Evolutionary conservation across 495 filamentous ascomycete species (phyloP).

Genomic region (Penicillium paxilli): DNA sequence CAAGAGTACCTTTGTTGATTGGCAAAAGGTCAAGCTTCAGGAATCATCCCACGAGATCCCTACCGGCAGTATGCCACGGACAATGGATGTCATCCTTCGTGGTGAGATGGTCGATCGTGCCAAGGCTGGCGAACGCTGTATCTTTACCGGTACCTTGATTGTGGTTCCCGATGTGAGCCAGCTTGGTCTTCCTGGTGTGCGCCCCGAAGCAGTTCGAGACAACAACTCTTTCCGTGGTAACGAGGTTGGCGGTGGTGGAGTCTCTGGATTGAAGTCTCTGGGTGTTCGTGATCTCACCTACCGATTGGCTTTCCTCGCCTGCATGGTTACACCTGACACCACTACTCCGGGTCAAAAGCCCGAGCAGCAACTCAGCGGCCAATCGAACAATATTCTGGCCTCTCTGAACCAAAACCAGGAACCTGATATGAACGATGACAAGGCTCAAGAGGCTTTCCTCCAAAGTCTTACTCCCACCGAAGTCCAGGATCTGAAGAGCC

Average conservation of each 20-base stretch:
- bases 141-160: slow-evolving; percentile 95
- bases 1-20: slow-evolving; percentile 97
- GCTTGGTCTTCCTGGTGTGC: slow-evolving; percentile 83
- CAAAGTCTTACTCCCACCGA: slow-evolving; percentile 79
- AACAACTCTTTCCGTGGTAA: slow-evolving; percentile 70
- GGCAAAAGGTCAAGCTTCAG: slow-evolving; percentile 97
- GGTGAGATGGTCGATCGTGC: slow-evolving; percentile 97
- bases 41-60: slow-evolving; percentile 98
- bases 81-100: slow-evolving; percentile 95
- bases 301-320: slow-evolving; percentile 92
- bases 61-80: slow-evolving; percentile 97
- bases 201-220: slow-evolving; percentile 83
- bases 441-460: slow-evolving; percentile 85
- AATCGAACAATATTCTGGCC: slow-evolving; percentile 76
- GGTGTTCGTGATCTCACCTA: slow-evolving; percentile 97
- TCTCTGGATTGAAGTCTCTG: slow-evolving; percentile 85
- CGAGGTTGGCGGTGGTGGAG: slow-evolving; percentile 79
- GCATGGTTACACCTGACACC: slow-evolving; percentile 93
- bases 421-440: slow-evolving; percentile 70
- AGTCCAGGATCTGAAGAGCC: slow-evolving; percentile 84
- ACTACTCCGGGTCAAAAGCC: slow-evolving; percentile 70
- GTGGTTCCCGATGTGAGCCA: slow-evolving; percentile 97
- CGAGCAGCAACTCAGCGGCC: slow-evolving; percentile 66
- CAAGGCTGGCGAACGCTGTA: slow-evolving; percentile 96
- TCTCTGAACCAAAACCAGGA: slow-evolving; percentile 72